Conservation (phyloP, 192 early-diverging fungal species). For the Linnemannia exigua region DNA sequence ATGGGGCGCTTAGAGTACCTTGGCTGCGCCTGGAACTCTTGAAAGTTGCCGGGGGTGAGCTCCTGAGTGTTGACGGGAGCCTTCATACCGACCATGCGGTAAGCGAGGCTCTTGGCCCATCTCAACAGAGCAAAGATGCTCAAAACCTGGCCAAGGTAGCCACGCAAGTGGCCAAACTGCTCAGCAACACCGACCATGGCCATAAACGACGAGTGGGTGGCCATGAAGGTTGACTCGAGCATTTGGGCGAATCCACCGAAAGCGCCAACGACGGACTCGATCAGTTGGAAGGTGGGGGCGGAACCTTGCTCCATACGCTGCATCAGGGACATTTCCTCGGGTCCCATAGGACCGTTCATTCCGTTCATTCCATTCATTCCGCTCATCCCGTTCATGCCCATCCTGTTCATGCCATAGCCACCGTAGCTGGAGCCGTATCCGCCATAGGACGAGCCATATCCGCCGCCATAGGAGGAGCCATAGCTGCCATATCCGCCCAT, state of each 20-base stretch:
- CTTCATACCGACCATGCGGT: constrained; percentile 74
- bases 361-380: constrained; percentile 59
- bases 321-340: constrained; percentile 79
- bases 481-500: constrained; percentile 51
- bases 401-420: constrained; percentile 55
- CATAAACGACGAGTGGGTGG: constrained; percentile 94
- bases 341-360: constrained; percentile 70
- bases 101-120: constrained; percentile 74
- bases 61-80: constrained; percentile 79
- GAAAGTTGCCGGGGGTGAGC: constrained; percentile 81
- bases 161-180: constrained; percentile 93
- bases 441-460: constrained; percentile 65
- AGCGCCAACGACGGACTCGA: constrained; percentile 94
- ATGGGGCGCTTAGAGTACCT: constrained; percentile 75
- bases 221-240: constrained; percentile 98
- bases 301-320: constrained; percentile 92
- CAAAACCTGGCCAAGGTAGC: constrained; percentile 87
- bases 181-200: constrained; percentile 99
- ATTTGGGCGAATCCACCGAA: constrained; percentile 98
- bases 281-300: constrained; percentile 91
- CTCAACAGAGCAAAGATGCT: constrained; percentile 84
- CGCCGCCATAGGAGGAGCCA: constrained; percentile 56
- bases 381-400: constrained; percentile 57
- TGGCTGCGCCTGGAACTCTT: constrained; percentile 77
- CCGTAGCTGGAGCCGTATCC: constrained; percentile 64